phyloP scores from a whole-genome alignment of 2,329 filamentous ascomycete species.

The Arthrobotrys sinensis region DNA sequence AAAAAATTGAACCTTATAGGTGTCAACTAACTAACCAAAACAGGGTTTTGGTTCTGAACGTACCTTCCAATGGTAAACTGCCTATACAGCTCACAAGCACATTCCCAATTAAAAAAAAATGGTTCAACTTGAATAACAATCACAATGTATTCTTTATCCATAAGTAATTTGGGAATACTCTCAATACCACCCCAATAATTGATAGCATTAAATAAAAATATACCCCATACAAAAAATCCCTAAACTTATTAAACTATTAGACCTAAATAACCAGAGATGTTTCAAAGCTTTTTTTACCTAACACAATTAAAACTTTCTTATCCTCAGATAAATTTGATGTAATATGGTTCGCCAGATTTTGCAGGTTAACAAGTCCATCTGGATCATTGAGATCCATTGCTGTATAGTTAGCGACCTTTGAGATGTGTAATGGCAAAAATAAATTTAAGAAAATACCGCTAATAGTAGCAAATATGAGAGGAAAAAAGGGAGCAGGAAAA shows the following conservation, averaged over 20 bases:
- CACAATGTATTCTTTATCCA: constrained; percentile 14
- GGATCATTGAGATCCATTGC: background rate
- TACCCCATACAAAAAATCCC: constrained; percentile 28
- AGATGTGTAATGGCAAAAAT: too few species aligned
- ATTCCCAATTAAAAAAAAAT: constrained; percentile 24
- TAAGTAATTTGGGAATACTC: constrained; percentile 13
- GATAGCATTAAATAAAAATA: constrained; percentile 6
- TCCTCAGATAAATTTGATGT: background rate
- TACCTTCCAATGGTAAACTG: constrained; percentile 20
- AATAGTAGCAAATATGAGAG: too few species aligned
- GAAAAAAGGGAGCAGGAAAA: too few species aligned
- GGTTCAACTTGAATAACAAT: constrained; percentile 29
- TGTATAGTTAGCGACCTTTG: too few species aligned
- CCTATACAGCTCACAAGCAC: constrained; percentile 35
- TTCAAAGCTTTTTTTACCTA: background rate
- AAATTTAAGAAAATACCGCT: too few species aligned
- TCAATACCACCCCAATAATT: constrained; percentile 36
- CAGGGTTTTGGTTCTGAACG: background rate
- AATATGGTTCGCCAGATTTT: background rate
- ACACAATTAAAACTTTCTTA: background rate
- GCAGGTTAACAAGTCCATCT: constrained; percentile 11
- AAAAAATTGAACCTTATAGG: background rate
- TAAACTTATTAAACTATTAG: constrained; percentile 9
- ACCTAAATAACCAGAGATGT: background rate
- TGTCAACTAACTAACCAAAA: background rate